Conservation (phyloP, 2,329 filamentous ascomycete species). For the Ophiosphaerella korrae region DNA sequence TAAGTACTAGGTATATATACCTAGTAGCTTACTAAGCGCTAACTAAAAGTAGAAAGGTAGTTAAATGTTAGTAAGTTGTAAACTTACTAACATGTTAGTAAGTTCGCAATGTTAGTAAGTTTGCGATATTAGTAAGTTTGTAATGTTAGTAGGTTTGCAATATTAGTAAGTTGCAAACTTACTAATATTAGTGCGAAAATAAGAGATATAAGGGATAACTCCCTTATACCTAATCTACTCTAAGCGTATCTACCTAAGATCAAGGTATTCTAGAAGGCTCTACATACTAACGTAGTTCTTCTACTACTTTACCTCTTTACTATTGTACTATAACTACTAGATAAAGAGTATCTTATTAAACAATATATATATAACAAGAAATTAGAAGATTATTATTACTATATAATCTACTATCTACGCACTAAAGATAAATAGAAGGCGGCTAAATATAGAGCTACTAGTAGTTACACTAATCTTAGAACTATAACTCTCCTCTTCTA, state of each 20-base stretch:
- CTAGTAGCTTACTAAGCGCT: no score
- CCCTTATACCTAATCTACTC: slow-evolving; percentile 57
- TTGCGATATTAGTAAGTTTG: no score
- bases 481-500: slow-evolving; percentile 63
- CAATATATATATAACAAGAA: slow-evolving; percentile 64
- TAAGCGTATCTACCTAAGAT: slow-evolving; percentile 53
- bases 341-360: slow-evolving; percentile 62
- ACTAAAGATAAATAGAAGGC: slow-evolving; percentile 53
- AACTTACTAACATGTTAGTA: no score
- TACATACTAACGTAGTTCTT: slow-evolving; percentile 61
- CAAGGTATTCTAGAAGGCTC: slow-evolving; percentile 57
- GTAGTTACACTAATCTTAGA: slow-evolving; percentile 63
- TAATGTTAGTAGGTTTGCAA: no score
- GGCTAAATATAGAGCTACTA: slow-evolving; percentile 51
- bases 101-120: no score
- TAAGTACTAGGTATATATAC: no score
- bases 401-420: slow-evolving; percentile 64
- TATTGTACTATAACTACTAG: slow-evolving; percentile 63
- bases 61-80: no score
- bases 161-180: no score
- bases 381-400: slow-evolving; percentile 66
- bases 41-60: no score
- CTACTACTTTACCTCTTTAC: slow-evolving; percentile 65
- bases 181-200: no score
- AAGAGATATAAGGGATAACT: no score